Conservation (phyloP, 148 eudicot species). For the Oxyria digyna region DNA sequence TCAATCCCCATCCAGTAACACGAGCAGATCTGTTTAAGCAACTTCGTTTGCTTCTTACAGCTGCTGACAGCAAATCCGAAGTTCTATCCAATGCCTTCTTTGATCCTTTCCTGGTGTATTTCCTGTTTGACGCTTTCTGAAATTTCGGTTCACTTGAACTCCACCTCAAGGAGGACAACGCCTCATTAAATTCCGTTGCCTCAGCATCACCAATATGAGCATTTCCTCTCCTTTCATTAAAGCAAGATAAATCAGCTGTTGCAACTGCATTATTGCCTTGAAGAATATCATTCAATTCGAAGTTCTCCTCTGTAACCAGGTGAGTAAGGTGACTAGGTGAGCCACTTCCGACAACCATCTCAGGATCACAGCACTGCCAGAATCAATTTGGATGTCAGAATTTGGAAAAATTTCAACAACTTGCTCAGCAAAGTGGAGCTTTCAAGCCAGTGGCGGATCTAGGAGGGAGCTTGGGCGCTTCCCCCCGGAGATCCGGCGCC, state of each 20-base stretch:
- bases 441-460: too few relatives aligned
- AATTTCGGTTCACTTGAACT: slow-evolving; percentile 30
- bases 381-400: neutral
- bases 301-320: neutral
- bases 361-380: slow-evolving; percentile 1
- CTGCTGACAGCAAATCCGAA: slow-evolving; percentile 23
- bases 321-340: neutral
- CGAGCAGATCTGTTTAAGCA: slow-evolving; percentile 31
- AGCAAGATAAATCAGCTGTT: slow-evolving; percentile 15
- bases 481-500: too few relatives aligned
- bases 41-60: slow-evolving; percentile 70
- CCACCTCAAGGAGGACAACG: slow-evolving; percentile 19
- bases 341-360: slow-evolving; percentile 1
- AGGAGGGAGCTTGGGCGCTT: too few relatives aligned
- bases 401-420: neutral
- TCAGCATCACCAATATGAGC: slow-evolving; percentile 12
- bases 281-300: slow-evolving; percentile 15
- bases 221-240: slow-evolving; percentile 15
- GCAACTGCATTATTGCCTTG: slow-evolving; percentile 19
- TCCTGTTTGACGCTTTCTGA: slow-evolving; percentile 14
- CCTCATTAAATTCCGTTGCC: slow-evolving; percentile 6
- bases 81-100: slow-evolving; percentile 13
- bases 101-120: slow-evolving; percentile 13
- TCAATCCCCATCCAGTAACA: slow-evolving; percentile 58
- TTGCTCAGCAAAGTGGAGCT: slow-evolving; percentile 5